Percentiles rank a stretch among this genome's conserved stretches.
Evolutionary conservation across 768 basidiomycete genomes (phyloP).

Genomic region (Gyrodon lividus): DNA sequence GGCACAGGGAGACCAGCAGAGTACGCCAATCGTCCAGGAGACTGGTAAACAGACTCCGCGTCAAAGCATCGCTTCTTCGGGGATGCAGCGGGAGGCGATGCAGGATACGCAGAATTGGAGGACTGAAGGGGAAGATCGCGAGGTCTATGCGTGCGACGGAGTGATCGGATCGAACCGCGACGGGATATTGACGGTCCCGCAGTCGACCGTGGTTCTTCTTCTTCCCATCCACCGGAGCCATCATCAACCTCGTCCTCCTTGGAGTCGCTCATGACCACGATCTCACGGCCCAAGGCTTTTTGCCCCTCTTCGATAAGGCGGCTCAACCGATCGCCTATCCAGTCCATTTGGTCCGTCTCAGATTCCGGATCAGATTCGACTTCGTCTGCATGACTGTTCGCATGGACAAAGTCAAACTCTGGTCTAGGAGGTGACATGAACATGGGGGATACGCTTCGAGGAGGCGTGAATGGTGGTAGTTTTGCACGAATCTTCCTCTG

Average conservation of each 20-base stretch:
- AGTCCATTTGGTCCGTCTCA: slow-evolving; percentile 68
- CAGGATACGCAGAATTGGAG: slow-evolving; percentile 27
- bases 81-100: slow-evolving; percentile 32
- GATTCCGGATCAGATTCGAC: slow-evolving; percentile 36
- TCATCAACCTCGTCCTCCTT: slow-evolving; percentile 78
- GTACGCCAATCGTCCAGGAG: slow-evolving; percentile 21
- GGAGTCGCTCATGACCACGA: slow-evolving; percentile 74
- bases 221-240: slow-evolving; percentile 73
- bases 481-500: slow-evolving; percentile 34
- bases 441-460: slow-evolving; percentile 27
- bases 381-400: slow-evolving; percentile 31
- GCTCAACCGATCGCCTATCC: slow-evolving; percentile 71
- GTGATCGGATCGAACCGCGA: slow-evolving; percentile 26
- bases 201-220: slow-evolving; percentile 41
- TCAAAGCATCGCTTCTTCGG: slow-evolving; percentile 37
- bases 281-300: slow-evolving; percentile 70
- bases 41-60: slow-evolving; percentile 15
- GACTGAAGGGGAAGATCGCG: slow-evolving; percentile 26
- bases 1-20: slow-evolving; percentile 10
- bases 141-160: slow-evolving; percentile 22
- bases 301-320: slow-evolving; percentile 77
- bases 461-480: slow-evolving; percentile 23
- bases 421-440: slow-evolving; percentile 34
- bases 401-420: slow-evolving; percentile 43
- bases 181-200: slow-evolving; percentile 24